phyloP scores from a whole-genome alignment of 2,329 filamentous ascomycete species.

The Aspergillus uvarum region DNA sequence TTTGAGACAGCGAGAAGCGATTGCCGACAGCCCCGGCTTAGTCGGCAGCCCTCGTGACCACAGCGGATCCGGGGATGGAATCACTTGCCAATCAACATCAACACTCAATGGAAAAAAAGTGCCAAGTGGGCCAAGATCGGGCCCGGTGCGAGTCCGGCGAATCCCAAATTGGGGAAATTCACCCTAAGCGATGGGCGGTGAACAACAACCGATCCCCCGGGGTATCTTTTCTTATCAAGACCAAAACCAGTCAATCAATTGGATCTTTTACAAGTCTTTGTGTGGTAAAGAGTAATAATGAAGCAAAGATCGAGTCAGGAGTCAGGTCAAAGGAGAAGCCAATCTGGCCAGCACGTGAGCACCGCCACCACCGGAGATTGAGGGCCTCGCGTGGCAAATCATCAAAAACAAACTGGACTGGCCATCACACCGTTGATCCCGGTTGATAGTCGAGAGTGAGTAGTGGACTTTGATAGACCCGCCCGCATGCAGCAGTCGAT shows the following conservation, averaged over 20 bases:
- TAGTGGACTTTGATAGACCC: not conserved
- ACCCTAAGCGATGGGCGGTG: not conserved
- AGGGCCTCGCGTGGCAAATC: constrained; percentile 4
- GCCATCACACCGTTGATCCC: not conserved
- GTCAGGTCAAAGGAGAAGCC: not conserved
- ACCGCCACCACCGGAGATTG: not conserved
- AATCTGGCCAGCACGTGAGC: not conserved
- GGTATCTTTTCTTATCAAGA: not conserved
- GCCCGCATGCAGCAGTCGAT: not conserved
- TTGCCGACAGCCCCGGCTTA: constrained; percentile 7
- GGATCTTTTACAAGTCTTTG: too few species aligned
- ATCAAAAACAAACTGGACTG: not conserved
- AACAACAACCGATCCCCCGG: not conserved
- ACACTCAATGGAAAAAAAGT: accelerated
- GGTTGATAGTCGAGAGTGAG: not conserved
- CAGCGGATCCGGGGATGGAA: constrained; percentile 11
- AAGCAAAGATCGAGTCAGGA: not conserved
- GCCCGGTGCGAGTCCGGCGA: constrained; percentile 1
- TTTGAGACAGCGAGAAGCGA: constrained; percentile 3
- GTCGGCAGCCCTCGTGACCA: constrained; percentile 8
- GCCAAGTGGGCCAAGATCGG: constrained; percentile 17
- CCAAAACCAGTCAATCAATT: too few species aligned
- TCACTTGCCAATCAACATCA: constrained; percentile 8
- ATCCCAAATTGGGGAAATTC: not conserved
- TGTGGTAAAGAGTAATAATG: not conserved